Conservation (phyloP, 495 filamentous ascomycete genomes). For the Tetracladium setigerum region DNA sequence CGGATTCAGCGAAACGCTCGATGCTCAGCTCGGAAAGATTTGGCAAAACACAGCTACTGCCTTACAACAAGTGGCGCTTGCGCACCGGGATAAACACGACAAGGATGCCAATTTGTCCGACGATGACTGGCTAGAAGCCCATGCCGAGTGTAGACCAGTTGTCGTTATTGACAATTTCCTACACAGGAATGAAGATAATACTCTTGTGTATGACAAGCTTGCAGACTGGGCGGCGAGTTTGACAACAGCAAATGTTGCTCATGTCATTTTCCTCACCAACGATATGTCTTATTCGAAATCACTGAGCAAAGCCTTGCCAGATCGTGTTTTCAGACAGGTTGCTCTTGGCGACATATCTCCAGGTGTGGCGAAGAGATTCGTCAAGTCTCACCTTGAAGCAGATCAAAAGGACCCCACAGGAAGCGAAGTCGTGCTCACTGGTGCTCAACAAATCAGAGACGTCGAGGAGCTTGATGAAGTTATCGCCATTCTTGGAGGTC, state of each 20-base stretch:
- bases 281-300: slow-evolving; percentile 87
- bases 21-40: slow-evolving; percentile 87
- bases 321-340: slow-evolving; percentile 82
- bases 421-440: slow-evolving; percentile 20
- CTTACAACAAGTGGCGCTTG: slow-evolving; percentile 67
- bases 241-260: slow-evolving; percentile 84
- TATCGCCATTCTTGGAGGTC: slow-evolving; percentile 76
- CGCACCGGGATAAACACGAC: slow-evolving; percentile 57
- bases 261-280: slow-evolving; percentile 94
- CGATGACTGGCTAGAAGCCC: slow-evolving; percentile 76
- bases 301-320: slow-evolving; percentile 78
- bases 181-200: slow-evolving; percentile 64
- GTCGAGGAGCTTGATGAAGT: slow-evolving; percentile 67
- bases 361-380: slow-evolving; percentile 79
- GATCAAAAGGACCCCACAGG: slow-evolving; percentile 32
- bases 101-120: slow-evolving; percentile 58
- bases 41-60: slow-evolving; percentile 79
- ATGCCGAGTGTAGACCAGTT: slow-evolving; percentile 77
- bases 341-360: slow-evolving; percentile 78
- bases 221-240: slow-evolving; percentile 85
- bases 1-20: slow-evolving; percentile 90
- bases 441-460: slow-evolving; percentile 29
- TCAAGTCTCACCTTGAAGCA: slow-evolving; percentile 70
- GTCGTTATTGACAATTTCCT: slow-evolving; percentile 94
- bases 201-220: slow-evolving; percentile 80